Evolutionary conservation across 768 basidiomycete genomes (phyloP), one percentile per base, ranked within the genome.

Genomic region (Pisolithus marmoratus): DNA sequence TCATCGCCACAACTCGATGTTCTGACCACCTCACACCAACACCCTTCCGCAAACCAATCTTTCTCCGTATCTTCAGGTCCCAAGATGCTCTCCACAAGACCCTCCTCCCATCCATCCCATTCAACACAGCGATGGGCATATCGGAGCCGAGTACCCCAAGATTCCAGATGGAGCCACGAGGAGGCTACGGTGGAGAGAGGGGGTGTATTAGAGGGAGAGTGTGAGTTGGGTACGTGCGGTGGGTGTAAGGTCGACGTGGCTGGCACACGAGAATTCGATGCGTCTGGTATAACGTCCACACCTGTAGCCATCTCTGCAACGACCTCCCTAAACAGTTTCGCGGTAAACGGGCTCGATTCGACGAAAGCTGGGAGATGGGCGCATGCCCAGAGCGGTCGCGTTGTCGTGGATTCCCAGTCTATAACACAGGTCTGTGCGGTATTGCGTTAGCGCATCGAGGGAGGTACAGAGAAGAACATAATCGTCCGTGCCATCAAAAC

Each of bases 21-120:
- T 31, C 65, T 62, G 22, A 51, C 50, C 2, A 23, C 54, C 8
- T 60, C 60, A 42, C 38, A 46, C 5, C 57, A 20, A 65, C 9
- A 54, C 56, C 3, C 58, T 45, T 73, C 73, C 58, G 72, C 74
- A 64, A 85, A 81, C 87, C 86, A 90, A 47, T 85, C 84, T 5
- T 80, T 80, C 58, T 90, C 84, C 46, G 75, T 65, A 19, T 88
- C 87, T 58, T 81, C 84, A 0, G 82, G 78, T 1, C 87, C 88
- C 19, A 92, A 73, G 29, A 90, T 87, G 52, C 81, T 83, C 5
- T 83, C 81, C 1, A 87, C 79, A 17, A 93, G 73, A 0, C 88
- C 89, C 63, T 92, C 90, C 61, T 93, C 90, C 90, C 90, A 93
- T 2, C 90, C 90, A 58, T 92, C 90, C 90, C 90, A 92, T 63